Evolutionary conservation across 2,329 filamentous ascomycete genomes (phyloP).

Genomic region (Nigrospora osmanthi): DNA sequence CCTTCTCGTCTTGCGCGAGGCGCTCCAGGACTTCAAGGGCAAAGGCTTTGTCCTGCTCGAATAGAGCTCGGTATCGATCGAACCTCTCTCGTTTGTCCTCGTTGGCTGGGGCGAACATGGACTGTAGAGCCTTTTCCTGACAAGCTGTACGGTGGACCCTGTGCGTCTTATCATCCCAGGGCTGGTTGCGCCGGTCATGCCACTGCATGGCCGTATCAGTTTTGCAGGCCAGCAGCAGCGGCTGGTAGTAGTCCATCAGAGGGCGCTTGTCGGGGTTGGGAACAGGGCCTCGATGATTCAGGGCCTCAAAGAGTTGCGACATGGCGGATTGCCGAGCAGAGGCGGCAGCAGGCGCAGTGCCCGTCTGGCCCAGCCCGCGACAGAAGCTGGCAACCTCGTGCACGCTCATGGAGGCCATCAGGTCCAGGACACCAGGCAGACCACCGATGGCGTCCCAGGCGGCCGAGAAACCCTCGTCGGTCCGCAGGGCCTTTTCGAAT

Average conservation of each 20-base stretch:
- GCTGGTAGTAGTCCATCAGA: background rate
- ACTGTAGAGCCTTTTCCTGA: background rate
- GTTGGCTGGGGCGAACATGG: background rate
- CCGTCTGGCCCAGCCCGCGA: background rate
- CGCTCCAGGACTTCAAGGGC: background rate
- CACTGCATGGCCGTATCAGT: background rate
- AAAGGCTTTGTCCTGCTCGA: background rate
- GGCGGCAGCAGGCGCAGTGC: background rate
- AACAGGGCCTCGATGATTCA: background rate
- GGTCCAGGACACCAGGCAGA: background rate
- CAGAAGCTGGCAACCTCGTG: constrained; percentile 1
- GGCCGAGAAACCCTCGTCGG: background rate
- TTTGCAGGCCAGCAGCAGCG: constrained; percentile 1
- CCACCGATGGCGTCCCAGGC: constrained; percentile 2
- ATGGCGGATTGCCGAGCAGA: background rate
- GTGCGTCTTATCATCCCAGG: background rate
- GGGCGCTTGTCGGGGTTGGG: constrained; percentile 2
- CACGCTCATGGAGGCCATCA: constrained; percentile 4
- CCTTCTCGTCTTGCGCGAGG: background rate
- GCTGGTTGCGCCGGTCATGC: background rate
- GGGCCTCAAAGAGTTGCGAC: background rate
- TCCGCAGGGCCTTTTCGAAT: constrained; percentile 6
- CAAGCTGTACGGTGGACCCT: background rate
- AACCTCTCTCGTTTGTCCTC: background rate
- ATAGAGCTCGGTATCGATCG: background rate